Evolutionary conservation across 306 rosid species (phyloP).

Genomic region (Casuarina equisetifolia): DNA sequence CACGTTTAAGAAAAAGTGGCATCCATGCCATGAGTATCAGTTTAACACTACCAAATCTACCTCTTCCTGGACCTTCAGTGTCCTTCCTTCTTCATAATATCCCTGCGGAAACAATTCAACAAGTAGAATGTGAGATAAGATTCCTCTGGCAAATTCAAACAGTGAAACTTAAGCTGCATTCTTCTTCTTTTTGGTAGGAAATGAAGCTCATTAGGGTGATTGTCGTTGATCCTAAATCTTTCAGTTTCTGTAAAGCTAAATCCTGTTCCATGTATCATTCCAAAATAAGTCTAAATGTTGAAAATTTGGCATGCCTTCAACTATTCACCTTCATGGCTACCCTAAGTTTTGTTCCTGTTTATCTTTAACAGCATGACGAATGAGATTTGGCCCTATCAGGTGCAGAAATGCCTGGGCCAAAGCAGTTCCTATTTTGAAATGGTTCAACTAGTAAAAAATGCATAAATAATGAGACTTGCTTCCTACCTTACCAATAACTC

Average conservation of each 20-base stretch:
- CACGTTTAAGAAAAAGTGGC: neutral
- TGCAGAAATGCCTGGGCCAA: neutral
- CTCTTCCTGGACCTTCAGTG: slow-evolving; percentile 2
- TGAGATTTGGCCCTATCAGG: neutral
- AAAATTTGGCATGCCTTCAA: neutral
- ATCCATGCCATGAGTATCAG: neutral
- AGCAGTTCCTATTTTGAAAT: neutral
- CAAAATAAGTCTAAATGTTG: neutral
- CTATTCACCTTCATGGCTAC: neutral
- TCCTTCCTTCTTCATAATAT: neutral
- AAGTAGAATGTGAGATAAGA: neutral
- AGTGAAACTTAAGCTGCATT: neutral
- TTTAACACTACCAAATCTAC: neutral
- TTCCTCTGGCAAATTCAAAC: neutral
- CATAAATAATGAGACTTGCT: neutral
- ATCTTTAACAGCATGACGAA: neutral
- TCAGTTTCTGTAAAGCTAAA: neutral
- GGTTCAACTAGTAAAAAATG: neutral
- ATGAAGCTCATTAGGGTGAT: neutral
- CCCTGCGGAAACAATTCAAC: neutral
- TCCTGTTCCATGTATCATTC: neutral
- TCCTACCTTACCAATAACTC: neutral
- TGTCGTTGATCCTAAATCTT: neutral
- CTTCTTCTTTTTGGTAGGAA: neutral
- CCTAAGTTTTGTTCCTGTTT: neutral